Evolutionary conservation across 1,284 basidiomycete species (phyloP), one percentile per base, ranked within the genome.

Genomic region (Trichosporon asahii): DNA sequence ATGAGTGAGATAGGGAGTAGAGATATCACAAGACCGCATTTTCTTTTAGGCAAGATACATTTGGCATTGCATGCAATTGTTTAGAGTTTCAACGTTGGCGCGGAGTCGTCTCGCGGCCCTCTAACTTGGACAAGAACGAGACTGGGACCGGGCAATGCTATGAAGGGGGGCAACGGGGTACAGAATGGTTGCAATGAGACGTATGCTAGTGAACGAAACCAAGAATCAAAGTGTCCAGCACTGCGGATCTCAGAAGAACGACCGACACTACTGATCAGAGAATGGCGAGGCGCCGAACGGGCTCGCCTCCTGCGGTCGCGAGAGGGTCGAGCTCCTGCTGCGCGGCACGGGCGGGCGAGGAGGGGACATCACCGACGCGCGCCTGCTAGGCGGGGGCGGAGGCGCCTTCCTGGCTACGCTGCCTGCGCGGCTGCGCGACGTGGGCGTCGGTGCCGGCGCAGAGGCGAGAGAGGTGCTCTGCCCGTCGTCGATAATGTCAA

Each of bases 341-440:
- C 29, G 49, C 3, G 49, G 31, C 44, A 33, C 29, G 7, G 65
- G 65, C 15, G 64, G 29, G 3, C 29, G 57, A 2, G 65, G 29
- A 75, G 79, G 64, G 75, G 77, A 53, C 79, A 79, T 40, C 37
- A 70, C 71, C 21, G 73, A 77, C 14, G 40, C 15, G 18, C 84
- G 78, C 21, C 84, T 79, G 11, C 83, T 84, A 6, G 84, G 84
- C 0, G 85, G 86, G 0, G 86, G 86, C 0, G 85, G 85, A 2
- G 84, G 79, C 11, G 77, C 70, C 70, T 85, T 85, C 85, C 85
- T 67, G 84, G 84, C 3, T 83, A 85, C 5, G 83, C 69, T 70
- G 35, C 83, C 0, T 80, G 85, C 0, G 85, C 87, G 0, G 84
- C 84, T 7, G 73, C 78, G 76, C 82, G 85, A 78, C 11, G 61